Evolutionary conservation across 441 rosid species (phyloP), one percentile per base, ranked within the genome.

Genomic region (Dalechampia spathulata): DNA sequence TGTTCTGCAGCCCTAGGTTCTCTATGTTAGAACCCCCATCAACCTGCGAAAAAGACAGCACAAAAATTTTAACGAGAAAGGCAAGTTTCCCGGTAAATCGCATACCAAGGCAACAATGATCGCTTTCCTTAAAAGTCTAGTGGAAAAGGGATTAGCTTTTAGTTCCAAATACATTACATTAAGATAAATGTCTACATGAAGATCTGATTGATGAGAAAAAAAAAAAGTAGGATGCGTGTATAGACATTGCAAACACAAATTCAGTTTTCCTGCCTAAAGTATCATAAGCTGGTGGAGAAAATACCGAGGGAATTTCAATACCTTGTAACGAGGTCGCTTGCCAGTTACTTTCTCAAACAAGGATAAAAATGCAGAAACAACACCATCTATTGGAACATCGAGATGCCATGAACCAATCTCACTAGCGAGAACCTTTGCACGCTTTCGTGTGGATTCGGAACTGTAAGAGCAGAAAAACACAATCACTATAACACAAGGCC

Each of bases 331-430:
- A 36, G 95, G 99, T 38, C 76, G 76, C 77, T 78, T 89, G 61
- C 99, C 99, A 3, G 97, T 89, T 57, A 89, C 82, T 2, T 84
- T 89, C 72, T 83, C 86, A 69, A 92, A 89, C 75, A 92, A 74
- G 62, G 89, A 72, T 25, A 92, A 60, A 42, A 92, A 68, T 0
- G 97, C 81, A 71, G 99, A 89, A 39, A 89, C 76, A 66, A 92
- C 90, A 16, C 80, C 79, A 64, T 92, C 97, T 69, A 92, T 89
- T 72, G 73, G 63, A 62, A 87, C 83, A 50, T 89, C 92, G 53
- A 92, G 88, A 82, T 83, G 99, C 97, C 96, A 89, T 7, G 97
- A 73, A 49, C 99, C 99, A 12, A 92, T 87, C 81, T 92, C 97
- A n/a, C 79, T 81, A 25, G 97, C 89, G 46, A 92, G 81, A 54